phyloP scores from a whole-genome alignment of 345 rosid genomes.

The Angophora floribunda region DNA sequence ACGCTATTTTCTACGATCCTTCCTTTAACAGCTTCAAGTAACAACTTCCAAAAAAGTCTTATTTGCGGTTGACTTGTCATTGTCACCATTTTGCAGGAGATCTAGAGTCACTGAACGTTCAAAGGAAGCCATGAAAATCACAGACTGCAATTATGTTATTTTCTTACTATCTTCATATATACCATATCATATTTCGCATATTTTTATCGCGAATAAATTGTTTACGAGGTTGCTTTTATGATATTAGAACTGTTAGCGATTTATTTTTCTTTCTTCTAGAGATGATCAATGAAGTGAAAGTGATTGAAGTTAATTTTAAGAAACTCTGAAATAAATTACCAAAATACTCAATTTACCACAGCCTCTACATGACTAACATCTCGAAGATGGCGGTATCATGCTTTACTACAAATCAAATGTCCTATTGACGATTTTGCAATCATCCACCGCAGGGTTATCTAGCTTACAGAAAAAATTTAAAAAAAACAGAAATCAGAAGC shows the following conservation, averaged over 20 bases:
- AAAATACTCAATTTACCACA: neutral
- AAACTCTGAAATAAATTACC: neutral
- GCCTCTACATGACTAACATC: neutral
- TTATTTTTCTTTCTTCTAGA: neutral
- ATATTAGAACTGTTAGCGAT: neutral
- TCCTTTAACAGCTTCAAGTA: no score
- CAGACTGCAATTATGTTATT: neutral
- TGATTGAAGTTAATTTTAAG: neutral
- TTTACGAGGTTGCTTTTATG: neutral
- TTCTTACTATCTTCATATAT: neutral
- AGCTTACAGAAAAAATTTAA: no score
- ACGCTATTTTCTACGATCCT: no score
- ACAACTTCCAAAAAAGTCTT: no score
- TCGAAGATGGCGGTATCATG: neutral
- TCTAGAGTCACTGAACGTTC: no score
- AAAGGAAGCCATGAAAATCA: neutral
- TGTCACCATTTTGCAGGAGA: no score
- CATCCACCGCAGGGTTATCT: neutral
- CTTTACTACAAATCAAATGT: neutral
- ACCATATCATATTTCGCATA: neutral
- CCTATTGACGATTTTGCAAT: neutral
- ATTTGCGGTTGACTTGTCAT: no score
- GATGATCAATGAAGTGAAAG: neutral
- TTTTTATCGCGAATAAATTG: neutral
- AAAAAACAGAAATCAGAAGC: neutral